Base-by-base conservation (phyloP, 1,284 basidiomycete genomes). In the Pseudozyma pruni region DNA sequence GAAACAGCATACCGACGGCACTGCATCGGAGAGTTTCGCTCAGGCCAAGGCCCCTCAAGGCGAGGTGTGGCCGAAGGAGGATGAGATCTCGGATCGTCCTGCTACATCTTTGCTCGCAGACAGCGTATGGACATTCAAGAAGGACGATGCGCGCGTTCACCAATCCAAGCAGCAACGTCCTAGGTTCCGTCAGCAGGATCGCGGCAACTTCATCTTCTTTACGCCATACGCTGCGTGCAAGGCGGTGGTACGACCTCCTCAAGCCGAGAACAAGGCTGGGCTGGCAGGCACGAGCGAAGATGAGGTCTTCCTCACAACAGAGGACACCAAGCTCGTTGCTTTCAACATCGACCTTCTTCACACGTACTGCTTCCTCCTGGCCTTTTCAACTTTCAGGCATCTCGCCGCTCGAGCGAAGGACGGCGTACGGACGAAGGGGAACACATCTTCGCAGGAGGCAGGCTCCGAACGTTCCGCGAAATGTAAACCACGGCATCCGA, bases 301-400 rank as follows among this genome's bases (percentile, higher is more conserved):
- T 59, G 83, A 86, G 70, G 80, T 78, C 20, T 84, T 85, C 58
- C 83, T 86, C 20, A 72, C 86, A 10, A 80, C 79, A 2, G 60
- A 86, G 32, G 73, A 83, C 25, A 75, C 86, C 8, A 84, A 84
- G 22, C 82, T 85, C 29, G 70, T 87, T 20, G 82, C 85, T 8
- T 74, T 86, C 29, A 86, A 86, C 40, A 85, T 90, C 72, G 87
- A 89, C 67, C 84, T 94, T 32, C 87, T 88, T 13, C 89, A 91
- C 79, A 84, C 90, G 17, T 94, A 94, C 79, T 90, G 89, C 75
- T 72, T 86, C 10, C 85, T 95, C 37, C 85, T 93, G 43, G 90
- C 90, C 10, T 64, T 87, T 3, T 85, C 87, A 33, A 87, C 87
- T 0, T 49, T 90, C 35, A 86, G 84, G 64, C 83, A 82, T 3